These are phyloP conservation scores for Stachybotrys chartarum DNA, from an alignment of 2,329 filamentous ascomycete species.

Conservation along the genomic window DNA sequence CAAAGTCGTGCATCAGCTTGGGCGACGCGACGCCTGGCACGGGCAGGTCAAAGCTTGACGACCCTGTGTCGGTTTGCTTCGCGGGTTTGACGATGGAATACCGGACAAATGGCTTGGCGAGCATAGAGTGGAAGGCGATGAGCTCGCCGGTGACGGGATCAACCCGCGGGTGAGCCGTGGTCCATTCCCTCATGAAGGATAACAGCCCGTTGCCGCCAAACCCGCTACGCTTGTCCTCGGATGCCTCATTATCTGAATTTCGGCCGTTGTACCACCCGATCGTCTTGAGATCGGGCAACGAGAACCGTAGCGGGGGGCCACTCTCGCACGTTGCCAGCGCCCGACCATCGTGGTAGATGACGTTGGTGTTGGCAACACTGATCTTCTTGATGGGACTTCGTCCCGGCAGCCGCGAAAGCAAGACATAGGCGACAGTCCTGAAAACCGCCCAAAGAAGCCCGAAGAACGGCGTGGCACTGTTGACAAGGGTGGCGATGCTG, in stretches of 20 bases:
- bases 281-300: slow-evolving; percentile 57
- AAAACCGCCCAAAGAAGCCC: slow-evolving; percentile 44
- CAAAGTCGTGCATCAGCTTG: slow-evolving; percentile 74
- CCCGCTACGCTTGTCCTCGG: slow-evolving; percentile 15
- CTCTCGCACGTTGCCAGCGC: slow-evolving; percentile 65
- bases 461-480: slow-evolving; percentile 45
- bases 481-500: slow-evolving; percentile 60
- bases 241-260: slow-evolving; percentile 42
- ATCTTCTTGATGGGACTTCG: slow-evolving; percentile 53
- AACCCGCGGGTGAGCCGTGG: slow-evolving; percentile 61
- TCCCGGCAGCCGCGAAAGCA: slow-evolving; percentile 42
- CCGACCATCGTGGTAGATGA: slow-evolving; percentile 61
- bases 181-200: slow-evolving; percentile 63
- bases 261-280: slow-evolving; percentile 64
- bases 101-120: slow-evolving; percentile 57
- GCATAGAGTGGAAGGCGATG: slow-evolving; percentile 60
- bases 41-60: slow-evolving; percentile 39
- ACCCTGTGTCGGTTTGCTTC: slow-evolving; percentile 13
- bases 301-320: slow-evolving; percentile 60
- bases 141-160: slow-evolving; percentile 59
- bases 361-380: slow-evolving; percentile 61
- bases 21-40: slow-evolving; percentile 55
- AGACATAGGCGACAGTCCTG: slow-evolving; percentile 48
- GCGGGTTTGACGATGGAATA: slow-evolving; percentile 43
- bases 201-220: slow-evolving; percentile 50